phyloP scores from a whole-genome alignment of 2,329 filamentous ascomycete species.

The Torrubiellomyces zombiae region DNA sequence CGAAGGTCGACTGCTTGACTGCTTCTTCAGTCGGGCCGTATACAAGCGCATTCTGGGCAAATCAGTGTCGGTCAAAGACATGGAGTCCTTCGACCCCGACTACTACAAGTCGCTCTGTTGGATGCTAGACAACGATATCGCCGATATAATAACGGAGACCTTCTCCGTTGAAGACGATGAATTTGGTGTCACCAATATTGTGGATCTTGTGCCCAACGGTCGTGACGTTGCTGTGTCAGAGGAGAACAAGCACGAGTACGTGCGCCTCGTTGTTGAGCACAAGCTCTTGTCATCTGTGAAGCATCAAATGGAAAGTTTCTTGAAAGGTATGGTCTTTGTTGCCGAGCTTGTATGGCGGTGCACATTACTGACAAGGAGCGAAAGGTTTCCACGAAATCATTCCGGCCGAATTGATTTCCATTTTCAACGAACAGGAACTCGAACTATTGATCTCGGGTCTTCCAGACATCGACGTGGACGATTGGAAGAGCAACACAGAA shows the following conservation, averaged over 20 bases:
- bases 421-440: constrained; percentile 97
- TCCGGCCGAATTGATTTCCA: constrained; percentile 79
- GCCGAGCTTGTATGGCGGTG: neutral
- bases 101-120: constrained; percentile 98
- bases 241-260: constrained; percentile 97
- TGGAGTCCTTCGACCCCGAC: constrained; percentile 95
- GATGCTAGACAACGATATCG: constrained; percentile 98
- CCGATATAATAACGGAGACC: constrained; percentile 89
- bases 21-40: constrained; percentile 95
- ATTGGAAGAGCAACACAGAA: constrained; percentile 98
- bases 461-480: constrained; percentile 92
- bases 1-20: constrained; percentile 88
- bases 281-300: constrained; percentile 82
- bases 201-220: constrained; percentile 76
- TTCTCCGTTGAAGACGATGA: constrained; percentile 90
- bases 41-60: constrained; percentile 97
- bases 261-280: constrained; percentile 86
- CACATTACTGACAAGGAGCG: constrained; percentile 2
- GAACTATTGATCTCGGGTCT: constrained; percentile 92
- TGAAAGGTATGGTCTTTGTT: constrained; percentile 44
- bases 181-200: constrained; percentile 75
- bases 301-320: constrained; percentile 85
- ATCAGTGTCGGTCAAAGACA: constrained; percentile 92
- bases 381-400: constrained; percentile 95
- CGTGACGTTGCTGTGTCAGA: constrained; percentile 88